Evolutionary conservation across 2,329 filamentous ascomycete genomes (phyloP), one percentile per base, ranked within the genome.

Genomic region (Trichoderma koningiopsis): DNA sequence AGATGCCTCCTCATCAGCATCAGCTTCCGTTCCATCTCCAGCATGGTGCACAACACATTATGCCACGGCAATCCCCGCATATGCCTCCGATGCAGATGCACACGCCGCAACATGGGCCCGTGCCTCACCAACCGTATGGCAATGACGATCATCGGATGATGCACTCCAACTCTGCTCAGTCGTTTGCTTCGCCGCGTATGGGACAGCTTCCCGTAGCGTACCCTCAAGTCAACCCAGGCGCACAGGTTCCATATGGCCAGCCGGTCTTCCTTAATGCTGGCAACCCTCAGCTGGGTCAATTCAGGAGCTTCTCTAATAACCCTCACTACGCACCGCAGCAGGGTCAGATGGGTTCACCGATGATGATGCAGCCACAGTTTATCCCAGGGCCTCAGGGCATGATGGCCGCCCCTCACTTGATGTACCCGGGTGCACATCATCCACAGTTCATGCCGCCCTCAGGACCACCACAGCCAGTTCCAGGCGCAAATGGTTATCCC

Each of bases 81-180:
- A 92, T 94, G 76, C 89, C 90, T 24, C 89, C 91, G 22, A 92
- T 94, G 78, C 91, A 91, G 75, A 89, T 93, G 80, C 91, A 93
- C 75, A 87, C 86, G 31, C 90, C 91, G 71, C 91, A 92, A 69
- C 92, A 94, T 75, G 84, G 81, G 4, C 91, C 91, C 72, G 87
- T 86, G 6, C 87, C 89, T 53, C 87, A 88, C 64, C 85, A 86
- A 19, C 86, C 88, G 3, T 92, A 90, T 73, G 92, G 90, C 74
- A 90, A 89, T 73, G 94, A 97, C 73, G 92, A 94, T 70, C 92
- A 94, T 76, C 89, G 94, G 63, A 97, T 97, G 92, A 92, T 96
- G 82, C 92, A 92, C 69, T 92, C 90, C 7, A 94, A 91, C 73
- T 94, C 92, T 29, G 90, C 90, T 4, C 93, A 94, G 75, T 93